Evolutionary conservation across 1,139 yeast genomes (phyloP).

Genomic region (Candida albicans): DNA sequence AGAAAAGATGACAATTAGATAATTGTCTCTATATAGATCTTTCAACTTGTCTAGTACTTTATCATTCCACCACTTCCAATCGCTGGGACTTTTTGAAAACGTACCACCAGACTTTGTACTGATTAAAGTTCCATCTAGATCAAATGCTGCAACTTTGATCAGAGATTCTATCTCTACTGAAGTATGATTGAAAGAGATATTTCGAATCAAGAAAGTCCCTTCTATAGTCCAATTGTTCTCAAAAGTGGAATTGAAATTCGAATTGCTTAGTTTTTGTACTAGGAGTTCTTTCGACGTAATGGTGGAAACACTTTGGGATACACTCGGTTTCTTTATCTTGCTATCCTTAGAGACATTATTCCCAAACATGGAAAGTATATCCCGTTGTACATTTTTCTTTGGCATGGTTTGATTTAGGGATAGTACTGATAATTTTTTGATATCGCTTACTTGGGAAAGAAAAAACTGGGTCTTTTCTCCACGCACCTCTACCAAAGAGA

Average conservation of each 20-base stretch:
- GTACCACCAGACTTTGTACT: conserved; percentile 56
- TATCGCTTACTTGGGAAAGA: too few species aligned
- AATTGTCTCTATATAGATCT: conserved; percentile 23
- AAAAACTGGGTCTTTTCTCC: too few species aligned
- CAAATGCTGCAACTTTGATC: conserved; percentile 65
- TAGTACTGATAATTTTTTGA: too few species aligned
- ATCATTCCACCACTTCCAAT: conserved; percentile 66
- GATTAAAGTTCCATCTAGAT: conserved; percentile 73
- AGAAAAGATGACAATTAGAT: conserved; percentile 67
- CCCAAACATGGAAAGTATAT: too few species aligned
- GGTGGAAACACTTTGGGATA: too few species aligned
- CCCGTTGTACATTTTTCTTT: too few species aligned
- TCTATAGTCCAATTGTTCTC: conserved; percentile 25
- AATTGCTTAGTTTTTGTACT: neutral
- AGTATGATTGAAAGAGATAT: conserved; percentile 32
- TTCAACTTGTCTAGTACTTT: conserved; percentile 29
- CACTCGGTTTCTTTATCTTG: too few species aligned
- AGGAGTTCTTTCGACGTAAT: neutral
- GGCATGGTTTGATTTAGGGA: too few species aligned
- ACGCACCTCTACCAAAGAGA: too few species aligned
- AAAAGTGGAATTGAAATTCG: neutral
- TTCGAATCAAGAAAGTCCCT: conserved; percentile 37
- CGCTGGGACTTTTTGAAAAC: conserved; percentile 56
- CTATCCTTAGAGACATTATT: too few species aligned
- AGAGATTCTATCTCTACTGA: neutral